Percentiles rank a stretch among this genome's conserved stretches.
phyloP scores from a whole-genome alignment of 179 eudicot genomes.

The Beta macrorhiza region DNA sequence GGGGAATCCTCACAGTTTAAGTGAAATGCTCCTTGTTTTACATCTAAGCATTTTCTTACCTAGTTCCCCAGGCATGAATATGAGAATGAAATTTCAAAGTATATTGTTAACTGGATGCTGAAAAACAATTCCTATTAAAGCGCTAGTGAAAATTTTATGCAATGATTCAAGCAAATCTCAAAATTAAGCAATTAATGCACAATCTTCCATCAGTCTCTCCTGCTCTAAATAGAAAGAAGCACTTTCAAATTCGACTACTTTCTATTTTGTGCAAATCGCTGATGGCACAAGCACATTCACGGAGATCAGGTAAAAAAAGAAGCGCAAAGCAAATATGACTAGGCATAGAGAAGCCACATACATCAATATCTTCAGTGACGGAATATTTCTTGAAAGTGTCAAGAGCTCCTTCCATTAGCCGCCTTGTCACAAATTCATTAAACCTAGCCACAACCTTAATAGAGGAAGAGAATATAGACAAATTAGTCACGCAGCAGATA shows the following conservation, averaged over 20 bases:
- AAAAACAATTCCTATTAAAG: too few relatives aligned
- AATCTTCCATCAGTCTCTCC: background rate
- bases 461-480: conserved; percentile 5
- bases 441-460: conserved; percentile 91
- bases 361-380: conserved; percentile 86
- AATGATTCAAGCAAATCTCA: too few relatives aligned
- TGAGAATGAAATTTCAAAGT: too few relatives aligned
- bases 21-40: background rate
- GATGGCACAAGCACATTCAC: background rate
- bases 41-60: background rate
- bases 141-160: too few relatives aligned
- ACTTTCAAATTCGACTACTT: background rate
- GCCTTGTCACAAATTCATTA: conserved; percentile 86
- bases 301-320: background rate
- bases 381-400: conserved; percentile 77
- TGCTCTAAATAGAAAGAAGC: background rate
- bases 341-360: conserved; percentile 35
- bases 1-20: too few relatives aligned
- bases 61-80: too few relatives aligned
- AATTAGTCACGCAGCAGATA: conserved; percentile 12
- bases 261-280: background rate
- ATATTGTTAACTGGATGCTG: too few relatives aligned
- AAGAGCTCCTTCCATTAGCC: conserved; percentile 88
- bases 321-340: background rate
- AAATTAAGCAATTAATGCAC: too few relatives aligned